Evolutionary conservation across 1,284 basidiomycete species (phyloP).

Genomic region (Irpex sp.): DNA sequence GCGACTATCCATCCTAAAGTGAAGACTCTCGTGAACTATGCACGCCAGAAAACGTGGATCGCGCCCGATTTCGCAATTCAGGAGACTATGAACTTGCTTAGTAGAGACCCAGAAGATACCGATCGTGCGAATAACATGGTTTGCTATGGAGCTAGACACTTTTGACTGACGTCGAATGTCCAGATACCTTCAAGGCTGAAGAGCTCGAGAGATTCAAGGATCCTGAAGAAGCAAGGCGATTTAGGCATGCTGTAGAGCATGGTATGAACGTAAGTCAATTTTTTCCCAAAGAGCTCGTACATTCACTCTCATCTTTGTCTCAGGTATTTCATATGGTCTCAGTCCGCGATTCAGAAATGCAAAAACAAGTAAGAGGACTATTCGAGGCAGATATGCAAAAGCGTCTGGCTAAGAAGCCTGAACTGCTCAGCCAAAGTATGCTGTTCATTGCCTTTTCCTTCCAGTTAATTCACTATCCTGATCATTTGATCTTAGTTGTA

Average conservation of each 20-base stretch:
- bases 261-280: constrained; percentile 43
- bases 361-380: constrained; percentile 30
- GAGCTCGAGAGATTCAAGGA: constrained; percentile 47
- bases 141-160: constrained; percentile 11
- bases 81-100: constrained; percentile 32
- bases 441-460: neutral
- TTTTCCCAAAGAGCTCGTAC: neutral
- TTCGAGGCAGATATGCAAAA: constrained; percentile 46
- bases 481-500: constrained; percentile 32
- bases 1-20: constrained; percentile 52
- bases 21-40: constrained; percentile 47
- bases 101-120: constrained; percentile 25
- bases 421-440: constrained; percentile 52
- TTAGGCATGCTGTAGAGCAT: constrained; percentile 44
- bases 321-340: constrained; percentile 43
- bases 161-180: neutral
- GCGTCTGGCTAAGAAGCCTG: constrained; percentile 49
- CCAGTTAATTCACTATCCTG: neutral
- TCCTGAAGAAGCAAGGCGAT: constrained; percentile 41
- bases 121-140: constrained; percentile 33
- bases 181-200: constrained; percentile 46
- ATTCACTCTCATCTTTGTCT: neutral
- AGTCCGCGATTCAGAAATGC: constrained; percentile 36
- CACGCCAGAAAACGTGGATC: constrained; percentile 60
- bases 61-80: constrained; percentile 41